Evolutionary conservation across 78 protist species (phyloP), one percentile per base, ranked within the genome.

Genomic region (Dictyostelium citrinum): DNA sequence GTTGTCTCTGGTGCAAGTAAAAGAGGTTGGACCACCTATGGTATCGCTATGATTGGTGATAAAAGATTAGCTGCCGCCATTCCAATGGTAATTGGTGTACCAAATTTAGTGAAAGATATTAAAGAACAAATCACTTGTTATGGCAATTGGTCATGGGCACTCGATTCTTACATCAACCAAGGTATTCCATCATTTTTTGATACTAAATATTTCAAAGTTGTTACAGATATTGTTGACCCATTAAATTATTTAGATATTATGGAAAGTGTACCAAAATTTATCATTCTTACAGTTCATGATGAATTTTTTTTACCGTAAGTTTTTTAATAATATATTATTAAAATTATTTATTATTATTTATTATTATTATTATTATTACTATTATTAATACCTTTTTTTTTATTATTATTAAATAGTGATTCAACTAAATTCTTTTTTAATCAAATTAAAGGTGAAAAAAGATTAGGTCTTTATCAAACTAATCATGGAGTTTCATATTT

Each of bases 41-140:
- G 96, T 90, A 10, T 67, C 3, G 80, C 91, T 2, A 88, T 84
- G 45, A 70, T 64, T 6, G 75, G 74, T n/a, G 95, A 91, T 10
- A 37, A 64, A 39, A 90, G 96, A 51, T 90, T 95, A 45, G 55
- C 45, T 0, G 96, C 83, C n/a, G 58, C 51, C 2, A 33, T 88
- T 17, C 96, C 96, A 22, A 86, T 95, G 60, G 96, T 95, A 58
- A 27, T 78, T 22, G 82, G 68, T 61, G 46, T 95, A 24, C 49
- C 68, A 5, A 68, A 77, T 20, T 29, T 90, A 22, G 85, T 75
- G 0, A 39, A 37, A 4, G 45, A 74, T 75, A 74, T 61, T 29
- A 45, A 90, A n/a, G 81, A 24, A 7, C 95, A 90, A n/a, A 43
- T 41, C 33, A 33, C 39, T 3, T 1, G 80, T 3, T 90, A 64